Conservation (phyloP, 495 filamentous ascomycete genomes). For the Jackrogersella multiformis region DNA sequence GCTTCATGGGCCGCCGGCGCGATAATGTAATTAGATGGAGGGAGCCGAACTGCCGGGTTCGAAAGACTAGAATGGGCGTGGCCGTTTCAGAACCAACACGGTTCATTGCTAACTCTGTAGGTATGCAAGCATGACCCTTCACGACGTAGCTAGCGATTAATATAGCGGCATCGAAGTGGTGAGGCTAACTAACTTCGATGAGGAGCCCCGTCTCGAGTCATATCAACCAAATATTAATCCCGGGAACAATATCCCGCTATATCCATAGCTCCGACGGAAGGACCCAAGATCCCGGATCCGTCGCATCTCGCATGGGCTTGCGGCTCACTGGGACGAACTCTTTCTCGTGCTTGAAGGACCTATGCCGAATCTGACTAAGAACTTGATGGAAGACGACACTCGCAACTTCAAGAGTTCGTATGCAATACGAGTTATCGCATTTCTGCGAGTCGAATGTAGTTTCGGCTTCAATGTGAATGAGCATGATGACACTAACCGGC, state of each 20-base stretch:
- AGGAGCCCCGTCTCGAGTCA: conserved; percentile 18
- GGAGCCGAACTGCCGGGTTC: conserved; percentile 36
- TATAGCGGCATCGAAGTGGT: conserved; percentile 19
- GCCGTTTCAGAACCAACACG: conserved; percentile 33
- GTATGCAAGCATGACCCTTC: conserved; percentile 19
- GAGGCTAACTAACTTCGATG: conserved; percentile 15
- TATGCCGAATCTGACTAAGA: conserved; percentile 6
- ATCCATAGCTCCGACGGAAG: conserved; percentile 11
- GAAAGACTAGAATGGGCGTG: conserved; percentile 16
- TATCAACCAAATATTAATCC: conserved; percentile 17
- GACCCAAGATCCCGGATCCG: conserved; percentile 28
- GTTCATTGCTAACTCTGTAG: conserved; percentile 15
- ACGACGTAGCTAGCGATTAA: conserved; percentile 12
- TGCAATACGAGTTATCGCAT: conserved; percentile 2
- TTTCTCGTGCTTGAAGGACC: conserved; percentile 19
- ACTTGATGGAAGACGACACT: background rate
- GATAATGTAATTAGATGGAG: conserved; percentile 25
- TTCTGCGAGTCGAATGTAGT: conserved; percentile 2
- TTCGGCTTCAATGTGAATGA: conserved; percentile 8
- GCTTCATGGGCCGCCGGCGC: conserved; percentile 30
- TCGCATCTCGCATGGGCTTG: conserved; percentile 25
- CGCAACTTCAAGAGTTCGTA: background rate
- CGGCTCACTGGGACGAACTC: conserved; percentile 12
- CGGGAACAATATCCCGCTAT: conserved; percentile 27
- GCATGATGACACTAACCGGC: conserved; percentile 7